Conservation (phyloP, 1,284 basidiomycete genomes). For the Ceratobasidium sp. region DNA sequence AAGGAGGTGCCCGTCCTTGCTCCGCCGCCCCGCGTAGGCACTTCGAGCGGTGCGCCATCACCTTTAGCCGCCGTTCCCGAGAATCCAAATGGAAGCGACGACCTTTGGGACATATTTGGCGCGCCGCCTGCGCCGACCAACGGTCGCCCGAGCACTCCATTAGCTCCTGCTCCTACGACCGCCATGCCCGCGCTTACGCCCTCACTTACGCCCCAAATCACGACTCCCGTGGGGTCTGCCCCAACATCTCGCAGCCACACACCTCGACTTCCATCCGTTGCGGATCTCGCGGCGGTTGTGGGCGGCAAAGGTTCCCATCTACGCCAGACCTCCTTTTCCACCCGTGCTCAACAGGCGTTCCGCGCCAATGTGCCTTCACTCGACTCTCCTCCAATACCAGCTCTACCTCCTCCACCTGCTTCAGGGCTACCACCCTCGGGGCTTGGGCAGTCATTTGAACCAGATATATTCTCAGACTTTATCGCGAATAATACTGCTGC, state of each 20-base stretch:
- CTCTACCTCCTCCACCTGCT: conserved; percentile 24
- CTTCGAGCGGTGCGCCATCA: conserved; percentile 33
- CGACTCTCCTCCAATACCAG: conserved; percentile 26
- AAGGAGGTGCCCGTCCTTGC: conserved; percentile 34
- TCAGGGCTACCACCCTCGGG: not conserved
- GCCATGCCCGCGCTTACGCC: not conserved
- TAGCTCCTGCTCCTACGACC: not conserved
- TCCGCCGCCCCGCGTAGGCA: conserved; percentile 20
- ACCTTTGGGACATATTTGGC: conserved; percentile 44
- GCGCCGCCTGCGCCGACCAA: conserved; percentile 21
- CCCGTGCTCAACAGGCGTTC: conserved; percentile 26
- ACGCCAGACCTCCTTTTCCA: conserved; percentile 40
- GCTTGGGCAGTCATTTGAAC: not conserved
- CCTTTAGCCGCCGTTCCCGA: conserved; percentile 38
- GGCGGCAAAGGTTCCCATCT: conserved; percentile 37
- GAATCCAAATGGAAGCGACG: conserved; percentile 22
- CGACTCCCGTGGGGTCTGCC: conserved; percentile 37
- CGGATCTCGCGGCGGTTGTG: conserved; percentile 26
- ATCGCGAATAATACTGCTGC: not conserved
- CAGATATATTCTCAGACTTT: conserved; percentile 37
- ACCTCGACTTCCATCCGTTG: conserved; percentile 35
- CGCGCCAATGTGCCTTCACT: conserved; percentile 24
- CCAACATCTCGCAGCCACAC: conserved; percentile 39
- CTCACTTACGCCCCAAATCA: conserved; percentile 36
- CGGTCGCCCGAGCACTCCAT: conserved; percentile 14